Evolutionary conservation across 352 stramenopile species (phyloP).

Genomic region (Globisporangium irregulare): DNA sequence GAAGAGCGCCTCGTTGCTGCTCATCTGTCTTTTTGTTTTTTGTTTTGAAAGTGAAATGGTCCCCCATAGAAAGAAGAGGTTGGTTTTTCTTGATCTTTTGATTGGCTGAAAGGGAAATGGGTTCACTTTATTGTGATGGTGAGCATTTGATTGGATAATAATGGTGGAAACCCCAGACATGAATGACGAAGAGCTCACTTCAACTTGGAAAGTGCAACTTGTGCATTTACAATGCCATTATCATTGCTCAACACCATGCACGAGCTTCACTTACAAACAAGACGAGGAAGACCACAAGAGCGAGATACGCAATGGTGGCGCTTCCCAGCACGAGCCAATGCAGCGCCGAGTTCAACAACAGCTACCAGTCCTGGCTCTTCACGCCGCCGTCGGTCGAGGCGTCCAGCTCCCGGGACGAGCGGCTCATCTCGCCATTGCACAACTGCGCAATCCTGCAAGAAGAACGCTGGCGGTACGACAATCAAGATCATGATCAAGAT

Average conservation of each 20-base stretch:
- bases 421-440: slow-evolving; percentile 25
- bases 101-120: background rate
- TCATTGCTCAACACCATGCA: background rate
- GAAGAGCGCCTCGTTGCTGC: slow-evolving; percentile 9
- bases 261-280: background rate
- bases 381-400: slow-evolving; percentile 7
- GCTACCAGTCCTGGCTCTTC: slow-evolving; percentile 13
- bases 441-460: slow-evolving; percentile 22
- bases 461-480: background rate
- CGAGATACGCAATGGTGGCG: background rate
- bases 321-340: background rate
- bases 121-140: background rate
- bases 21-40: slow-evolving; percentile 7
- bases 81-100: background rate
- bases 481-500: slow-evolving; percentile 7
- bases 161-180: background rate
- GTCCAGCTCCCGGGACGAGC: background rate
- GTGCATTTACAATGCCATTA: background rate
- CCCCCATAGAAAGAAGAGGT: background rate
- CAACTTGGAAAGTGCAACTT: slow-evolving; percentile 14
- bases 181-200: slow-evolving; percentile 8
- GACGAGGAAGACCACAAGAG: background rate
- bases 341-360: slow-evolving; percentile 8
- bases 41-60: background rate
- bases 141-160: background rate